Percentiles rank a stretch among this genome's conserved stretches.
Evolutionary conservation across 169 alveolate species (phyloP).

Genomic region (Plasmodium fragile): DNA sequence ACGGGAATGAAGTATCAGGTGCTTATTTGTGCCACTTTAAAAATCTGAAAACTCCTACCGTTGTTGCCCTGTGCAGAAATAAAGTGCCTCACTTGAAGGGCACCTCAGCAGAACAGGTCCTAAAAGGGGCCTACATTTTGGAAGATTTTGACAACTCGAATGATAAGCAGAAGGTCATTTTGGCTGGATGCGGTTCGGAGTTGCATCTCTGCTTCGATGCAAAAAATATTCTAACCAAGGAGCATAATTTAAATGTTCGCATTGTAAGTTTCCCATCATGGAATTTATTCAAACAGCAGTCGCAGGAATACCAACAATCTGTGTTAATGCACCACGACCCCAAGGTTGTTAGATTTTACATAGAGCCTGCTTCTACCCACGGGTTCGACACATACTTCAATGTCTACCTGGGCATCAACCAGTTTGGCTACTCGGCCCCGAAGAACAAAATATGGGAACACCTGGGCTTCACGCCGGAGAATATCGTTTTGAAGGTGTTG

Average conservation of each 20-base stretch:
- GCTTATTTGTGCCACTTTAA: constrained; percentile 74
- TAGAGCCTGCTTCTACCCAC: constrained; percentile 77
- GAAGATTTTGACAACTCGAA: constrained; percentile 74
- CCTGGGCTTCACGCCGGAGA: constrained; percentile 57
- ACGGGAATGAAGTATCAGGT: constrained; percentile 84
- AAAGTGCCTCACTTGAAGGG: constrained; percentile 80
- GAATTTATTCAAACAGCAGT: constrained; percentile 84
- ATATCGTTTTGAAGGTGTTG: constrained; percentile 47
- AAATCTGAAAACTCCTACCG: constrained; percentile 47
- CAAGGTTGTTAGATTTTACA: constrained; percentile 35
- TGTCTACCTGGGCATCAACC: constrained; percentile 59
- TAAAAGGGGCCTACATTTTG: constrained; percentile 85
- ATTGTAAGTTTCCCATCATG: constrained; percentile 88
- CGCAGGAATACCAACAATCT: constrained; percentile 73
- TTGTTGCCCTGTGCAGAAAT: constrained; percentile 75
- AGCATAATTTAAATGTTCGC: constrained; percentile 80
- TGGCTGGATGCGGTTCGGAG: constrained; percentile 84
- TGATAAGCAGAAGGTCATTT: constrained; percentile 75
- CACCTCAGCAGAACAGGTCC: constrained; percentile 77
- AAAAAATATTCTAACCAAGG: constrained; percentile 62
- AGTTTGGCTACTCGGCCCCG: constrained; percentile 79
- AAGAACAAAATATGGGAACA: constrained; percentile 75
- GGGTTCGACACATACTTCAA: constrained; percentile 77
- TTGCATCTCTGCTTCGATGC: constrained; percentile 84
- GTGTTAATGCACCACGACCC: constrained; percentile 67